These are phyloP conservation scores for Botrytis fragariae DNA, from an alignment of 2,329 filamentous ascomycete species.

Conservation along the genomic window DNA sequence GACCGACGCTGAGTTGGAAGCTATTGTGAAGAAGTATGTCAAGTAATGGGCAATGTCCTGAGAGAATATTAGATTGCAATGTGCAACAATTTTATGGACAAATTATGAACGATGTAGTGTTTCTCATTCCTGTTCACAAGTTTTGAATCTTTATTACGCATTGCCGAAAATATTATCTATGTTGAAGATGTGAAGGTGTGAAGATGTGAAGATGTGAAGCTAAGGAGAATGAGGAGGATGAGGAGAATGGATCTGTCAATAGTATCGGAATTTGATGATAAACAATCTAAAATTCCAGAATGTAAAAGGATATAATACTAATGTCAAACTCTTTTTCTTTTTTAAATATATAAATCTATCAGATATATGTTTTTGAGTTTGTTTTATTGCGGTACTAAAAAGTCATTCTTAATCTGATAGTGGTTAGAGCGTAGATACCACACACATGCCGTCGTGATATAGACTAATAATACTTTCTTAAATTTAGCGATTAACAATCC, in stretches of 20 bases:
- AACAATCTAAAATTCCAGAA: too few species aligned
- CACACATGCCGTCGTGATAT: neutral
- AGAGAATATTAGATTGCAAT: neutral
- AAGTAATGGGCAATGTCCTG: neutral
- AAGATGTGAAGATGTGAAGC: too few species aligned
- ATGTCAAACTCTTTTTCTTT: neutral
- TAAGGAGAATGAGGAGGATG: too few species aligned
- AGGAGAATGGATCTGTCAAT: too few species aligned
- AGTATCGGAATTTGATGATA: too few species aligned
- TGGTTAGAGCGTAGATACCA: neutral
- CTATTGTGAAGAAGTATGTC: constrained; percentile 28
- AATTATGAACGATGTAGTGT: neutral
- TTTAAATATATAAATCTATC: neutral
- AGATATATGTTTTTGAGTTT: neutral
- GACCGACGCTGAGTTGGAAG: constrained; percentile 44
- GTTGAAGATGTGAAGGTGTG: too few species aligned
- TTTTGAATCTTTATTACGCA: neutral
- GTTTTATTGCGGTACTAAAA: neutral
- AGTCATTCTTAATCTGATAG: neutral
- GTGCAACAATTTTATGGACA: neutral
- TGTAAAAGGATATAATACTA: neutral
- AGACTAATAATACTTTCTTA: neutral
- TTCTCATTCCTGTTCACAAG: neutral
- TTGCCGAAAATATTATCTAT: too few species aligned
- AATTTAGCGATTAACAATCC: neutral